Conservation (phyloP, 2,329 filamentous ascomycete genomes). For the Talaromyces sp. region DNA sequence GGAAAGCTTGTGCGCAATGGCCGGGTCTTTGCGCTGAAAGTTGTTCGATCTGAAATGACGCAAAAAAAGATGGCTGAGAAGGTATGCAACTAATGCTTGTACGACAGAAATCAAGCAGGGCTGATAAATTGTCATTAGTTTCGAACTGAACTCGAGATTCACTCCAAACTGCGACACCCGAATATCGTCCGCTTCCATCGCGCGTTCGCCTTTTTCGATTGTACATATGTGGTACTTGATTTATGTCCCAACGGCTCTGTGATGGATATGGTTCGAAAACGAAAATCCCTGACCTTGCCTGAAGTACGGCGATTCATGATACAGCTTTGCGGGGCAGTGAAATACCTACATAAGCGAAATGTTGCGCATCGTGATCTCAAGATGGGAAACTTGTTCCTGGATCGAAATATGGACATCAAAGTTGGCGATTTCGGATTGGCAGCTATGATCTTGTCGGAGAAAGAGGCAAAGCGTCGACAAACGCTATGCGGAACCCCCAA, state of each 20-base stretch:
- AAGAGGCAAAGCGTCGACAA: slow-evolving; percentile 79
- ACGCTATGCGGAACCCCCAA: slow-evolving; percentile 97
- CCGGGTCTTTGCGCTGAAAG: slow-evolving; percentile 50
- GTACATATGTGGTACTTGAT: slow-evolving; percentile 91
- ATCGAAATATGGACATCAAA: slow-evolving; percentile 94
- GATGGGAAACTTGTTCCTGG: slow-evolving; percentile 96
- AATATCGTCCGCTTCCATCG: slow-evolving; percentile 95
- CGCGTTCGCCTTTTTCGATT: slow-evolving; percentile 84
- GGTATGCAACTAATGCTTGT: slow-evolving; percentile 26
- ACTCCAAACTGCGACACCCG: slow-evolving; percentile 94
- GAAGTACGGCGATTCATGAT: slow-evolving; percentile 92
- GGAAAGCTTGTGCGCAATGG: slow-evolving; percentile 43
- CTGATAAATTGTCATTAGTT: slow-evolving; percentile 48
- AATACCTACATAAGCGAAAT: slow-evolving; percentile 93
- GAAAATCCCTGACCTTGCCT: slow-evolving; percentile 85
- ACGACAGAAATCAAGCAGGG: background rate
- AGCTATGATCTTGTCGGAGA: slow-evolving; percentile 84
- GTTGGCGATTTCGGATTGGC: slow-evolving; percentile 96
- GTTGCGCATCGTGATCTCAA: slow-evolving; percentile 97
- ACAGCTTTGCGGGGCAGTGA: slow-evolving; percentile 93
- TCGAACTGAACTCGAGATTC: slow-evolving; percentile 85
- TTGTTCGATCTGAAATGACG: slow-evolving; percentile 49
- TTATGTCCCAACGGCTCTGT: slow-evolving; percentile 93
- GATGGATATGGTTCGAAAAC: slow-evolving; percentile 94
- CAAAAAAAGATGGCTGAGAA: slow-evolving; percentile 54